Base-by-base conservation (phyloP, 768 basidiomycete species). In the Cyclocybe aegerita region DNA sequence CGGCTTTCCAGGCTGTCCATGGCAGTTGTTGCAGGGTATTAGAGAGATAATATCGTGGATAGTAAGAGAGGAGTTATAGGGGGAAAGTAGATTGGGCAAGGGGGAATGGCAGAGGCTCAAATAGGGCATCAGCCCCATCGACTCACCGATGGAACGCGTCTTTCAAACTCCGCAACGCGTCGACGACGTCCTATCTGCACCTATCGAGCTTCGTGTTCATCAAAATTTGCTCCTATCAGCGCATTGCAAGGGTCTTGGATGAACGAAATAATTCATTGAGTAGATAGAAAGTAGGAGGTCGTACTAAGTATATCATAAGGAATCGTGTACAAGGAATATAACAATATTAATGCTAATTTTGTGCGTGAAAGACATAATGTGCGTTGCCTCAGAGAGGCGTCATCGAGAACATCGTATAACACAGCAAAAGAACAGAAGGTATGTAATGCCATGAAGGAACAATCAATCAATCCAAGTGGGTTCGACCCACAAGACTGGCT, bases 1-100 rank as follows among this genome's bases (percentile, higher is more conserved):
- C 79, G 78, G 34, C 79, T 66, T 67, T 88, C 86, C 44, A 88
- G 72, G 11, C 81, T 78, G 37, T 81, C 82, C 38, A 54, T 45
- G 10, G 49, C 46, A 42, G 17, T 16, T 12, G 41, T 23, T 40
- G 43, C 30, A 12, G 50, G 48, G 46, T 48, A 48, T 38, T 40
- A 32, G 29, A 38, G 12, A 32, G 15, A 32, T 10, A 42, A 41
- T 33, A 43, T 43, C 33, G 38, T 34, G 33, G 44, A 53, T 41
- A 33, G 23, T 23, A 42, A 17, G 31, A 17, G 31, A 42, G 40
- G 35, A 34, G 23, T 43, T 32, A 39, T 35, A 36, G 30, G n/a
- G 45, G 15, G 48, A 35, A 58, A 39, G 37, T 46, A 35, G 48
- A 46, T 38, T 48, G 49, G 43, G 39, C 39, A 46, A 53, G 36